Evolutionary conservation across 2,329 filamentous ascomycete species (phyloP).

Genomic region (Aspergillus viridinutans): DNA sequence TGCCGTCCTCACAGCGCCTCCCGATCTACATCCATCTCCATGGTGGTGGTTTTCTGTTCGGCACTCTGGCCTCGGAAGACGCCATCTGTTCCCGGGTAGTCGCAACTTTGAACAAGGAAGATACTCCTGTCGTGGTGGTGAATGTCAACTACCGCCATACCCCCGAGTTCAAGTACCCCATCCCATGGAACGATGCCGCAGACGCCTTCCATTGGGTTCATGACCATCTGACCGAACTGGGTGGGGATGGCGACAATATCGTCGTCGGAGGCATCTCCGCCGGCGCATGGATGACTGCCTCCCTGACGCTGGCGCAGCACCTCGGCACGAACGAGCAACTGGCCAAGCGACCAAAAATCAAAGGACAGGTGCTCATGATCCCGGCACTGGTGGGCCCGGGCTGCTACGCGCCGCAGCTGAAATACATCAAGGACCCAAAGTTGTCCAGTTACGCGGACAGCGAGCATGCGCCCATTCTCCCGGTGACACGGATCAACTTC

Average conservation of each 20-base stretch:
- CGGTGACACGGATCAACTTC: conserved; percentile 33
- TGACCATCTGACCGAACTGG: conserved; percentile 36
- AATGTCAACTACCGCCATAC: conserved; percentile 59
- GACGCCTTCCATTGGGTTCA: conserved; percentile 56
- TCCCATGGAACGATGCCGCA: conserved; percentile 49
- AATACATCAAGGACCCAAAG: conserved; percentile 34
- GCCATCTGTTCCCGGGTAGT: conserved; percentile 49
- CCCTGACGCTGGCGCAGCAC: conserved; percentile 39
- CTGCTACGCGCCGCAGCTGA: conserved; percentile 34
- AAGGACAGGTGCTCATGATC: conserved; percentile 52
- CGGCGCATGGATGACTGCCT: conserved; percentile 43
- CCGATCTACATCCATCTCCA: conserved; percentile 53
- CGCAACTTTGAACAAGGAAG: conserved; percentile 20
- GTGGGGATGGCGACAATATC: conserved; percentile 37
- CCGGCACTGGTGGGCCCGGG: conserved; percentile 40
- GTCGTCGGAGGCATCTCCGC: conserved; percentile 50
- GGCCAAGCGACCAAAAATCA: conserved; percentile 28
- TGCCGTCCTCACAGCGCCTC: conserved; percentile 29
- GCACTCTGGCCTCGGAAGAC: conserved; percentile 52
- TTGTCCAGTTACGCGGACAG: conserved; percentile 46
- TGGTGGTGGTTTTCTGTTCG: conserved; percentile 56
- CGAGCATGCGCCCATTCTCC: conserved; percentile 48
- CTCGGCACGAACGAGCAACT: conserved; percentile 19
- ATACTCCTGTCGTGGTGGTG: conserved; percentile 41
- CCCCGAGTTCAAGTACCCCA: conserved; percentile 51